Evolutionary conservation across 129 eudicot species (phyloP), one percentile per base, ranked within the genome.

Genomic region (Centrapalus pauciflorus): DNA sequence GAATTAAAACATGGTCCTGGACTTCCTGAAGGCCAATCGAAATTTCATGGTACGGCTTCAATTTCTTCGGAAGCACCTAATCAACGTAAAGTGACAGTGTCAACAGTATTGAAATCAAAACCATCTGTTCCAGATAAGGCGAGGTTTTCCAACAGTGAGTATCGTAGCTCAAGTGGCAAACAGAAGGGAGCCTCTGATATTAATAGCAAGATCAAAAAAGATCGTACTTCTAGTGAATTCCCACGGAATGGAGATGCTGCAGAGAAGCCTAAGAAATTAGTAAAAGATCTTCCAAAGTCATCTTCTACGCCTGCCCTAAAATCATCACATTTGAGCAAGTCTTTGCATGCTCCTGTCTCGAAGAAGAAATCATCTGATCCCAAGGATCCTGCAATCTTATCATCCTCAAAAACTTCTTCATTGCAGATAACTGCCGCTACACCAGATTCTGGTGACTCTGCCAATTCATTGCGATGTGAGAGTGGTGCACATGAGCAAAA

Each of bases 31-130:
- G 78, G 50, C 61, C 65, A 58, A 19, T 59, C 56, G 30, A 78
- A 79, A 77, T 49, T 74, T 16, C 52, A 40, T 62, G 79, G 66
- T 16, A 55, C 69, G 14, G 50, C 37, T 51, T 10, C 54, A 65
- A 70, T 58, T 66, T 58, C 84, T 41, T 56, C 68, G 55, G 71
- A 69, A 66, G 70, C 63, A 43, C 65, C 84, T 12, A 78, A 71
- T 76, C 73, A 88, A 49, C 81, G 70, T 66, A 93, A 93, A 76
- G 50, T 71, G 55, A 74, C 61, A 3, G 85, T n/a, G n/a, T n/a
- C n/a, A n/a, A n/a, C n/a, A n/a, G n/a, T n/a, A n/a, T n/a, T n/a
- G 86, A 27, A 93, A 82, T 80, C 95, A 58, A 94, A 83, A 61
- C 45, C 81, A 8, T 80, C 77, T 38, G 70, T 70, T 74, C 55